A percentile compares a stretch with the other conserved stretches of the same genome.
Evolutionary conservation across 2,329 filamentous ascomycete genomes (phyloP).

Genomic region (Leptographium wingfieldii): DNA sequence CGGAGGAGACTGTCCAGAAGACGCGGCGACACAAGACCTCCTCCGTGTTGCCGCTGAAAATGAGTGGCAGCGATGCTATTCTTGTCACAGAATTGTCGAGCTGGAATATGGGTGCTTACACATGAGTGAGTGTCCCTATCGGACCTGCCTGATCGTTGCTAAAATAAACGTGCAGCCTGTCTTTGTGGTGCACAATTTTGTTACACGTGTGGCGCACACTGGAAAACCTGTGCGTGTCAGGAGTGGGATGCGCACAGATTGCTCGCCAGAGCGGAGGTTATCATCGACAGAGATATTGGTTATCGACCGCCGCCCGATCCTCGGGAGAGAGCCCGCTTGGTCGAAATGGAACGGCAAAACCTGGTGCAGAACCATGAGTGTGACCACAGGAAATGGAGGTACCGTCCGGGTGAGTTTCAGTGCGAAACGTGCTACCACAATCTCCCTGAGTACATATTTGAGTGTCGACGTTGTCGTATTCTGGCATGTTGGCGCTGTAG

Average conservation of each 20-base stretch:
- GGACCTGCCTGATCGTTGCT: background rate
- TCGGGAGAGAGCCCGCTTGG: too few relatives aligned
- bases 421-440: slow-evolving; percentile 32
- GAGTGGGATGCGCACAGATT: slow-evolving; percentile 27
- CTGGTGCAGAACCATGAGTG: slow-evolving; percentile 28
- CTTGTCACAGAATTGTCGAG: slow-evolving; percentile 35
- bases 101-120: slow-evolving; percentile 39
- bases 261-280: slow-evolving; percentile 18
- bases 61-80: slow-evolving; percentile 38
- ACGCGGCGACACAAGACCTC: slow-evolving; percentile 26
- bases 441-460: slow-evolving; percentile 29
- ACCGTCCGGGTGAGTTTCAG: slow-evolving; percentile 17
- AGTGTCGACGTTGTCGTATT: slow-evolving; percentile 31
- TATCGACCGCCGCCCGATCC: background rate
- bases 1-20: slow-evolving; percentile 32
- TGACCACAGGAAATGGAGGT: slow-evolving; percentile 23
- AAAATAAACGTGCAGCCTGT: slow-evolving; percentile 24
- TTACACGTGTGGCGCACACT: slow-evolving; percentile 29
- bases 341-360: slow-evolving; percentile 2
- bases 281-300: slow-evolving; percentile 18
- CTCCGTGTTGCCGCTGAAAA: slow-evolving; percentile 26
- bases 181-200: slow-evolving; percentile 35
- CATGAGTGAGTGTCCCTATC: slow-evolving; percentile 33
- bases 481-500: slow-evolving; percentile 33
- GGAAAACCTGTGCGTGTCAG: slow-evolving; percentile 27